Conservation (phyloP, 2,329 filamentous ascomycete genomes). For the Trichoderma koningiopsis region DNA sequence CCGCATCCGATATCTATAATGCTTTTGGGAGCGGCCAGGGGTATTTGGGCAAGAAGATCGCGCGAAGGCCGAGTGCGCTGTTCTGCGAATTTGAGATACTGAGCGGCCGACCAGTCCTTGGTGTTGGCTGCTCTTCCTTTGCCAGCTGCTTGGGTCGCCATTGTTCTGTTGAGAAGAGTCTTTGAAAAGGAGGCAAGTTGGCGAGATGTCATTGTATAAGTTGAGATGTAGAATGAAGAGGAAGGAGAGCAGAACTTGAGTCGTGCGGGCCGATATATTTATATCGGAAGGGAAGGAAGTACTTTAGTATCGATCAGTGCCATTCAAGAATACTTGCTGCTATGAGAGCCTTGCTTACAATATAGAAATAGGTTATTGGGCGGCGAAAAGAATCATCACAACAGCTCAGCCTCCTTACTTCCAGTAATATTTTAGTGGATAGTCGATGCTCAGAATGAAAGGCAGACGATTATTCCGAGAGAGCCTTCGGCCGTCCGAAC, state of each 20-base stretch:
- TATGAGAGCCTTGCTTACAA: not conserved
- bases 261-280: not conserved
- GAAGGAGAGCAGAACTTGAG: not conserved
- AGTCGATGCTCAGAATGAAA: not conserved
- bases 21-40: slow-evolving; percentile 41
- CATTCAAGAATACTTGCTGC: not conserved
- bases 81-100: slow-evolving; percentile 58
- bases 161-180: slow-evolving; percentile 9
- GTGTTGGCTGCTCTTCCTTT: slow-evolving; percentile 21
- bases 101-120: slow-evolving; percentile 53
- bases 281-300: not conserved
- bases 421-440: not conserved
- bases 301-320: too few relatives aligned
- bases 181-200: not conserved
- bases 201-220: slow-evolving; percentile 7
- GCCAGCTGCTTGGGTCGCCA: slow-evolving; percentile 10
- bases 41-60: slow-evolving; percentile 55
- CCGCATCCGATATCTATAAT: slow-evolving; percentile 64
- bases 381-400: not conserved
- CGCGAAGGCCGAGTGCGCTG: slow-evolving; percentile 56
- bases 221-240: not conserved
- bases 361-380: not conserved
- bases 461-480: not conserved
- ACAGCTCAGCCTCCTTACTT: not conserved
- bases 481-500: slow-evolving; percentile 17